Base-by-base conservation (phyloP, 306 rosid species). In the Boehmeria nivea region DNA sequence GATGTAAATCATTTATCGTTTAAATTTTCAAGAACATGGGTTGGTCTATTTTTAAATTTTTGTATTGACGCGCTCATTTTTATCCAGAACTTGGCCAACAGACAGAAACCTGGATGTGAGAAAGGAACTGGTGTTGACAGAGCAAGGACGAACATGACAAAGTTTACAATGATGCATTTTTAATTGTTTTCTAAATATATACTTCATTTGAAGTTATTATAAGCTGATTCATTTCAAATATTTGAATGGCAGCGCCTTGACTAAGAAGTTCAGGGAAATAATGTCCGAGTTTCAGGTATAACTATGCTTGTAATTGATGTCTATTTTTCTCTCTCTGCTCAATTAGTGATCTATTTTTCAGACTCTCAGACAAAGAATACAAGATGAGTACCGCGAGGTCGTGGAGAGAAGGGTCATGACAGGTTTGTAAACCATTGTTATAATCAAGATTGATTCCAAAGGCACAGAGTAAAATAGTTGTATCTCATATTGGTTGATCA, bases 321-420 rank as follows among this genome's bases (percentile, higher is more conserved):
- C n/a, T 44, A 31, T 43, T 74, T 71, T 50, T 42, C 20, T 19
- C 53, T 44, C 18, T 69, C 50, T 57, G 64, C 78, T 81, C 56
- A 72, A 50, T 28, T 21, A 14, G 28, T 23, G 8, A 49, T 12
- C 34, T 58, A 42, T 66, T 52, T 76, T 59, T 38, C 78, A 91
- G 95, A 80, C 87, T 51, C 95, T 91, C 12, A 77, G 94, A 66
- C 93, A 91, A 79, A 84, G 87, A 76, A 87, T 91, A 61, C 98
- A 87, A 68, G 98, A 87, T 69, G 98, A 91, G 75, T 91, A 91
- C 72, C 98, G 98, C 14, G 98, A 87, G 79, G 98, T 91, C 67
- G 98, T 91, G 62, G 98, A 91, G 81, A 84, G 98, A 80, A 77
- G 98, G 77, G 91, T 91, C 63, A 76, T 91, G 54, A 91, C 98